These are phyloP conservation scores for Ceratobasidium sp. DNA, from an alignment of 1,284 basidiomycete genomes.

Conservation along the genomic window DNA sequence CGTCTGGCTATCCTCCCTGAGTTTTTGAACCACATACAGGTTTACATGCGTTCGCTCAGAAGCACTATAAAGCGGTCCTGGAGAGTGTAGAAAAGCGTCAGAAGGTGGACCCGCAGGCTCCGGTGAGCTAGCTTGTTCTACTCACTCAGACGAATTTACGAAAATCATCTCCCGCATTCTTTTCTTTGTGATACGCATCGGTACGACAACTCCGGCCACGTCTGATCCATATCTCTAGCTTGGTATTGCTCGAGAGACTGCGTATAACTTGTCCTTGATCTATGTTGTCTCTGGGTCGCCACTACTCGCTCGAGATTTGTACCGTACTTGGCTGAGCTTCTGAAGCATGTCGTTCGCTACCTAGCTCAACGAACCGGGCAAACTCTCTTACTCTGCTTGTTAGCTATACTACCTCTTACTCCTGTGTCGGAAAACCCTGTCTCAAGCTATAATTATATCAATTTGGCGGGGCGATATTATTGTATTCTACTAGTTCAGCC, in stretches of 20 bases:
- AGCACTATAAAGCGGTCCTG: constrained; percentile 85
- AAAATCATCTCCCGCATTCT: neutral
- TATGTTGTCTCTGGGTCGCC: constrained; percentile 83
- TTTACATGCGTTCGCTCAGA: constrained; percentile 81
- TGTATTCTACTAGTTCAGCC: no score
- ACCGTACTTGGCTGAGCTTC: constrained; percentile 71
- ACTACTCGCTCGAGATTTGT: constrained; percentile 74
- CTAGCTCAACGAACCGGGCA: no score
- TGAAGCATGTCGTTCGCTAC: neutral
- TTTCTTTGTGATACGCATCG: neutral
- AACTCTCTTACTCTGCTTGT: neutral
- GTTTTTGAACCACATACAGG: constrained; percentile 63
- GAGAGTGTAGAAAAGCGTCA: constrained; percentile 67
- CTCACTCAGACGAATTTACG: constrained; percentile 51
- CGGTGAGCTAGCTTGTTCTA: constrained; percentile 27
- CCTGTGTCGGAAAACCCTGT: neutral
- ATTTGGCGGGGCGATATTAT: no score
- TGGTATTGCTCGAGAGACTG: constrained; percentile 77
- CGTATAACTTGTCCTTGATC: constrained; percentile 89
- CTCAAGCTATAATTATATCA: no score
- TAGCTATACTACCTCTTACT: neutral
- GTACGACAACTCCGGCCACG: neutral
- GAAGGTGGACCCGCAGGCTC: constrained; percentile 49
- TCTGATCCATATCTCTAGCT: constrained; percentile 48
- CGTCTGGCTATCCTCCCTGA: constrained; percentile 4